Conservation (phyloP, 805 yeast genomes). For the Ogataea siamensis region DNA sequence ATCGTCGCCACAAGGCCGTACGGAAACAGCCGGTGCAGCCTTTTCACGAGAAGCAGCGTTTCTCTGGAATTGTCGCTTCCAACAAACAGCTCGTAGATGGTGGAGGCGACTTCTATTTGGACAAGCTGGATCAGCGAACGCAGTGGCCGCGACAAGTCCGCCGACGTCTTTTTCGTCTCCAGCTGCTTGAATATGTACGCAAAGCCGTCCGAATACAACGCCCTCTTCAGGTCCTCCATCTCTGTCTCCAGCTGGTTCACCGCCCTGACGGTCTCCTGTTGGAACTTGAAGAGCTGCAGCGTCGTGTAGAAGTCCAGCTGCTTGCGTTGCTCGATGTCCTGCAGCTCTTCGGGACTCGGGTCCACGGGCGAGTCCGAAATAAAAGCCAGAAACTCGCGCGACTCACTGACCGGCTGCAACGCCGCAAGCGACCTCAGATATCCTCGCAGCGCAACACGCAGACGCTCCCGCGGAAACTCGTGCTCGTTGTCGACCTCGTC, state of each 20-base stretch:
- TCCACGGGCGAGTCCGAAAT: slow-evolving; percentile 41
- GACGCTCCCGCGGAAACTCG: slow-evolving; percentile 64
- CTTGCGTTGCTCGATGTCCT: slow-evolving; percentile 58
- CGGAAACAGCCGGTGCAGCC: slow-evolving; percentile 77
- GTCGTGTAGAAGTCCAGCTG: slow-evolving; percentile 59
- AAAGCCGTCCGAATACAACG: slow-evolving; percentile 45
- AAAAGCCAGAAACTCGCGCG: slow-evolving; percentile 53
- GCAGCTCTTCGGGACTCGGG: slow-evolving; percentile 42
- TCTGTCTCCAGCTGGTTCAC: slow-evolving; percentile 30
- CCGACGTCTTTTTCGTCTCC: slow-evolving; percentile 48
- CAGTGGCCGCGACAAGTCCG: slow-evolving; percentile 63
- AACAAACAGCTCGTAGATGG: slow-evolving; percentile 74
- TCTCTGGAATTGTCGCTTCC: slow-evolving; percentile 83
- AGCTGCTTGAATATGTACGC: slow-evolving; percentile 64
- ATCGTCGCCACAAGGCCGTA: slow-evolving; percentile 75
- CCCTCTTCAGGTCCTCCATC: slow-evolving; percentile 43
- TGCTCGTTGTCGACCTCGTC: slow-evolving; percentile 13
- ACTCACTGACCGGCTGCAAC: slow-evolving; percentile 54
- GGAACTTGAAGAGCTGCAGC: slow-evolving; percentile 67
- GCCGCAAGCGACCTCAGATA: slow-evolving; percentile 56
- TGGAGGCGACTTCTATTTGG: slow-evolving; percentile 78
- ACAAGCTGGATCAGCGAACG: slow-evolving; percentile 76
- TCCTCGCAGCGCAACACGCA: slow-evolving; percentile 74
- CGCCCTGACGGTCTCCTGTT: slow-evolving; percentile 45
- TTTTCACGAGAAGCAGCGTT: slow-evolving; percentile 63